Evolutionary conservation across 352 stramenopile genomes (phyloP).

Genomic region (Blastocystis sp.): DNA sequence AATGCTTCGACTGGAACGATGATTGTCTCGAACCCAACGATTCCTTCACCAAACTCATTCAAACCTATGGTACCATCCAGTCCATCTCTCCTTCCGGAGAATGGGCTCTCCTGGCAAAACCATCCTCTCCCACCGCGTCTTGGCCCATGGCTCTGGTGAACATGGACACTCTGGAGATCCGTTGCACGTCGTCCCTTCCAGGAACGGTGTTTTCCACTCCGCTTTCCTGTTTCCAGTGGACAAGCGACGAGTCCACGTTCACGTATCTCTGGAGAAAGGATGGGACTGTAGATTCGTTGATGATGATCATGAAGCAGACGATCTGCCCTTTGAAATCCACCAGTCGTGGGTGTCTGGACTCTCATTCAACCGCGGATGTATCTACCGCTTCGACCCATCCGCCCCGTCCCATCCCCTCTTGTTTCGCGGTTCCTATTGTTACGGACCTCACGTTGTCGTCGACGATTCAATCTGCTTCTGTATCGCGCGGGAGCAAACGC

Average conservation of each 20-base stretch:
- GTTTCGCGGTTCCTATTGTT: neutral
- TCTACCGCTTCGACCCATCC: neutral
- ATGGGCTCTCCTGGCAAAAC: neutral
- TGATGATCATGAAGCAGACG: neutral
- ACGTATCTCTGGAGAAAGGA: too few species aligned
- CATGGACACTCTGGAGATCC: neutral
- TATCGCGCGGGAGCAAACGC: neutral
- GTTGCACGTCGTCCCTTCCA: neutral
- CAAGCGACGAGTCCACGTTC: neutral
- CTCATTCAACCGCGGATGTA: neutral
- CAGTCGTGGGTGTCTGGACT: neutral
- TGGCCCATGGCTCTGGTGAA: neutral
- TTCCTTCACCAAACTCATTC: neutral
- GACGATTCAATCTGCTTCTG: neutral
- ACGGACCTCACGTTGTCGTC: neutral
- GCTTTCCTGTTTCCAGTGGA: neutral
- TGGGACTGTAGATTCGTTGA: neutral
- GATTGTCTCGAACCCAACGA: neutral
- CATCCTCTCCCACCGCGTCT: neutral
- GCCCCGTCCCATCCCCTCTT: neutral
- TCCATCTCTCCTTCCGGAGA: constrained; percentile 2
- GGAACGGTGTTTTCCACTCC: neutral
- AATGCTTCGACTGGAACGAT: neutral
- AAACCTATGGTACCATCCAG: neutral
- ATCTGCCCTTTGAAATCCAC: neutral